Conservation (phyloP, 2,329 filamentous ascomycete genomes). For the Paraphoma chrysanthemicola region DNA sequence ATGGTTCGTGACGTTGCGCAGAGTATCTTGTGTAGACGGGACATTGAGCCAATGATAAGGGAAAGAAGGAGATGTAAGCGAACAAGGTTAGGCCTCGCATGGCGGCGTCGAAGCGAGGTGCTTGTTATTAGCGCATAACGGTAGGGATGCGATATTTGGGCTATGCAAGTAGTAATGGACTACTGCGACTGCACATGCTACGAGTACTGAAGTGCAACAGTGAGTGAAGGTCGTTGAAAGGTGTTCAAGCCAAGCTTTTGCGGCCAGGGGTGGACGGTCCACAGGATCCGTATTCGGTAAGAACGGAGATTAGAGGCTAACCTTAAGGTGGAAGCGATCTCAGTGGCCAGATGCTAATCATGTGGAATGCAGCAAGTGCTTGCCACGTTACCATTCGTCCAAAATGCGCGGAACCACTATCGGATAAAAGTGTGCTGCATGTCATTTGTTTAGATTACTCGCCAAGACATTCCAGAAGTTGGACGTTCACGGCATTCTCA, state of each 20-base stretch:
- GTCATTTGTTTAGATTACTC: conserved; percentile 23
- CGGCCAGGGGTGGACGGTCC: conserved; percentile 1
- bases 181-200: not conserved
- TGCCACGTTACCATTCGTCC: not conserved
- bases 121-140: not conserved
- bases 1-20: conserved; percentile 49
- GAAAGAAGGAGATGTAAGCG: conserved; percentile 13
- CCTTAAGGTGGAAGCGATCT: not conserved
- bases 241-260: conserved; percentile 14
- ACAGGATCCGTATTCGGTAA: conserved; percentile 1
- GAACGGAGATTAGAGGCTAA: not conserved
- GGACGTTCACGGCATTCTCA: not conserved
- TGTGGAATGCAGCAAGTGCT: not conserved
- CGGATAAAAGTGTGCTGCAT: not conserved
- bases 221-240: not conserved
- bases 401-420: not conserved
- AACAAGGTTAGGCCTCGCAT: conserved; percentile 16
- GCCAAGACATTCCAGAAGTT: conserved; percentile 14
- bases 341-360: not conserved
- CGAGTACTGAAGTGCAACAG: not conserved
- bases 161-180: not conserved
- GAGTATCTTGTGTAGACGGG: conserved; percentile 54
- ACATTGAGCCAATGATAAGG: conserved; percentile 43
- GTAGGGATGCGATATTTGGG: not conserved
- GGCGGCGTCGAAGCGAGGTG: not conserved